Evolutionary conservation across 1,284 basidiomycete species (phyloP), one percentile per base, ranked within the genome.

Genomic region (Tausonia pullulans): DNA sequence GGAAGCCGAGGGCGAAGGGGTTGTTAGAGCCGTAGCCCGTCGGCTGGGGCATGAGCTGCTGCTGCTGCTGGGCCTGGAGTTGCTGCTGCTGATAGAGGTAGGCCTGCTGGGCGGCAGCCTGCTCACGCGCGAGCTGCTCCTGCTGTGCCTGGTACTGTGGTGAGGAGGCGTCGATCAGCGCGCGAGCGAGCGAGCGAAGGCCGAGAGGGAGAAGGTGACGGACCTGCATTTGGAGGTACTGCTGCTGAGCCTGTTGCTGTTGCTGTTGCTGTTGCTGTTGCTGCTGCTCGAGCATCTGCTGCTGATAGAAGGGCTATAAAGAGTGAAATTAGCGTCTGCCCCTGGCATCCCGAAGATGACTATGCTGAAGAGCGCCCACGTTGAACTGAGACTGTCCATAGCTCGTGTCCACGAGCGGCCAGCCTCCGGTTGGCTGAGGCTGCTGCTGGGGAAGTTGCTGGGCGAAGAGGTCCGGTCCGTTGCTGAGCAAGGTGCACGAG

Each of bases 11-110:
- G 0, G 87, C 88, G 72, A 96, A 97, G 0, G 94, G 94, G 74
- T 98, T 98, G 81, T 98, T 98, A 54, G 90, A 90, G 13, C 92
- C 91, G 69, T 82, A 82, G 4, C 80, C 80, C 2, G 83, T 84
- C 27, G 78, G 79, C 69, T 84, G 83, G 5, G 82, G 77, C 65
- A 78, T 72, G 39, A 82, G 72, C 4, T 75, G 74, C 62, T 78
- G 76, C 56, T 75, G 75, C 73, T 77, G 77, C 65, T 76, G 72
- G 64, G 72, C 72, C 67, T 84, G 80, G 10, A 81, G 72, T 57
- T 83, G 78, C 71, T 84, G 84, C 71, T 87, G 86, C 70, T 86
- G 84, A 66, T 81, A 83, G 73, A 83, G 73, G 81, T 82, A 83
- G 58, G 69, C 66, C 68, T 78, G 75, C 64, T 77, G 72, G 45